A percentile compares a stretch with the other conserved stretches of the same genome.
Conservation (phyloP, 2,329 filamentous ascomycete genomes). For the Cordyceps cicadae region DNA sequence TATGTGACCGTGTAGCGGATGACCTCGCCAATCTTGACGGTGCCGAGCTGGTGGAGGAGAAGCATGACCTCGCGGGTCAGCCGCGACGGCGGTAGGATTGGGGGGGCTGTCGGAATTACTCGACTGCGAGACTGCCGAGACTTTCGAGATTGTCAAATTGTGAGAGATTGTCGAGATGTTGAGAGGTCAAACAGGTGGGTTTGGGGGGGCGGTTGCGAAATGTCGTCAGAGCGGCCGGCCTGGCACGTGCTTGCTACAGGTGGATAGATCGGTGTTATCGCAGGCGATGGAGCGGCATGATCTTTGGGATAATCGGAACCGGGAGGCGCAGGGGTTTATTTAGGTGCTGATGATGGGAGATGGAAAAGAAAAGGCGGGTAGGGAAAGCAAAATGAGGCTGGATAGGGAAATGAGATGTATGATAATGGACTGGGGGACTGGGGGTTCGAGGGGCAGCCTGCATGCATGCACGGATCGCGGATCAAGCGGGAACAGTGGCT, state of each 20-base stretch:
- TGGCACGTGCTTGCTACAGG: slow-evolving; percentile 10
- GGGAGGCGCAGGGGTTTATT: background rate
- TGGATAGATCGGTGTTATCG: background rate
- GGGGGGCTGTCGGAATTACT: no score
- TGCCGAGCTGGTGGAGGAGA: slow-evolving; percentile 82
- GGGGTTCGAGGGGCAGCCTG: background rate
- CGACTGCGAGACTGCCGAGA: no score
- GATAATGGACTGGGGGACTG: background rate
- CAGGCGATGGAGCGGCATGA: background rate
- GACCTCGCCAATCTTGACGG: slow-evolving; percentile 89
- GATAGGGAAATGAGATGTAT: slow-evolving; percentile 1
- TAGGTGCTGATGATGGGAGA: background rate
- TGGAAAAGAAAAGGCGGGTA: background rate
- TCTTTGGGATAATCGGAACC: background rate
- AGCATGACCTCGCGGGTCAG: slow-evolving; percentile 54
- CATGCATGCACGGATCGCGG: background rate
- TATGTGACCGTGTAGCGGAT: slow-evolving; percentile 90
- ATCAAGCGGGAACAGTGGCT: slow-evolving; percentile 3
- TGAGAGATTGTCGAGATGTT: background rate
- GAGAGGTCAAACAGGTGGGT: background rate
- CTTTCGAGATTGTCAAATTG: no score
- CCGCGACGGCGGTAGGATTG: slow-evolving; percentile 2
- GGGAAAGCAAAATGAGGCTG: background rate
- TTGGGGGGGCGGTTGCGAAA: background rate
- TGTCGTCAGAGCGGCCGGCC: background rate